phyloP scores from a whole-genome alignment of 768 basidiomycete genomes.

The Thelephora aurantiotincta region DNA sequence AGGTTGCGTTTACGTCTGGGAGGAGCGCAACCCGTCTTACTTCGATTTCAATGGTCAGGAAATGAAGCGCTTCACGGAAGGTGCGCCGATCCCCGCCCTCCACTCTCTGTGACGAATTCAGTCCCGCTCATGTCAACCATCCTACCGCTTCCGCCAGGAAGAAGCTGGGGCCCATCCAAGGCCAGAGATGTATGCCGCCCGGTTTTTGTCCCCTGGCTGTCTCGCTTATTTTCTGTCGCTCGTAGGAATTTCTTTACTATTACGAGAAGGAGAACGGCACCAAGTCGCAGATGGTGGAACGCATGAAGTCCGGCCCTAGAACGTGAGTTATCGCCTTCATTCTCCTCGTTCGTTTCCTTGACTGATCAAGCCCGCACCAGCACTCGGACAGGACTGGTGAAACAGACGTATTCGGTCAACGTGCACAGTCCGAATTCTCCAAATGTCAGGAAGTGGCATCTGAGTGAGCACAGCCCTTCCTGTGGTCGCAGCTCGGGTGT shows the following conservation, averaged over 20 bases:
- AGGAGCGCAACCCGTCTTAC: conserved; percentile 20
- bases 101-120: not conserved
- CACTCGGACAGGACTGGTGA: conserved; percentile 15
- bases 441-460: conserved; percentile 20
- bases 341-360: not conserved
- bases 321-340: conserved; percentile 6
- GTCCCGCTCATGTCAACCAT: not conserved
- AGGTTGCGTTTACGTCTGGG: conserved; percentile 26
- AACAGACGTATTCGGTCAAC: conserved; percentile 26
- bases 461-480: conserved; percentile 16
- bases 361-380: not conserved
- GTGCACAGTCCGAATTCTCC: conserved; percentile 15
- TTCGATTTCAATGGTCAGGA: conserved; percentile 20
- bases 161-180: conserved; percentile 24
- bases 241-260: conserved; percentile 25
- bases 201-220: not conserved
- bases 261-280: conserved; percentile 22
- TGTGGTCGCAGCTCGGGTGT: too few species aligned
- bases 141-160: not conserved
- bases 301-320: conserved; percentile 10
- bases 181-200: conserved; percentile 13
- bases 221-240: conserved; percentile 1
- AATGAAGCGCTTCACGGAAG: conserved; percentile 25
- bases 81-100: conserved; percentile 5
- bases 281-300: conserved; percentile 12